Percentiles rank a stretch among this genome's conserved stretches.
phyloP scores from a whole-genome alignment of 1,284 basidiomycete species.

The Pseudozyma thailandica region DNA sequence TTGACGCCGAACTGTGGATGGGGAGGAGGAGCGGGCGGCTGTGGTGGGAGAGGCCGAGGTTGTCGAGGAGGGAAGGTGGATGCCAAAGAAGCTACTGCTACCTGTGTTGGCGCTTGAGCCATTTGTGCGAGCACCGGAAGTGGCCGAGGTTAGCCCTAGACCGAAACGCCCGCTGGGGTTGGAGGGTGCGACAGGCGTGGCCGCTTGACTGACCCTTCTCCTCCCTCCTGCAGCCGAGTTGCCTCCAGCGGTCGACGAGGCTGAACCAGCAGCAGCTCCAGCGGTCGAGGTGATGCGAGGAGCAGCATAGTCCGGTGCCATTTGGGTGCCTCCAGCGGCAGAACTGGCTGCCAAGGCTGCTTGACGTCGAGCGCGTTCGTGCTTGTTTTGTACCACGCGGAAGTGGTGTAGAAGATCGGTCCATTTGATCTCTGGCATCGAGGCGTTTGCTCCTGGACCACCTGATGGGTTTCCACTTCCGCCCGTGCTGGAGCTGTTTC shows the following conservation, averaged over 20 bases:
- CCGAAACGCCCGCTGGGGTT: conserved; percentile 25
- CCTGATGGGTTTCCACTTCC: conserved; percentile 5
- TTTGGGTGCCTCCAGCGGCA: conserved; percentile 8
- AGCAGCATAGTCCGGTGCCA: conserved; percentile 28
- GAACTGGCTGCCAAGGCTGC: conserved; percentile 15
- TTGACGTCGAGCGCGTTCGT: conserved; percentile 56
- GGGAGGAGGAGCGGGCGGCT: conserved; percentile 14
- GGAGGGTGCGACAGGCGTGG: conserved; percentile 12
- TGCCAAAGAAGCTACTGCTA: conserved; percentile 46
- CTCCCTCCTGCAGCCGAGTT: conserved; percentile 8
- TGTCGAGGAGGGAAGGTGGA: conserved; percentile 27
- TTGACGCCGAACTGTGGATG: conserved; percentile 20
- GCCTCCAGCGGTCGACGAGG: conserved; percentile 6
- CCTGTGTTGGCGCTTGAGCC: conserved; percentile 13
- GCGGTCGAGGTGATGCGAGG: conserved; percentile 13
- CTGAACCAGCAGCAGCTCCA: conserved; percentile 7
- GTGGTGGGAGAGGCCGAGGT: conserved; percentile 6
- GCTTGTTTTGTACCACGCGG: conserved; percentile 59
- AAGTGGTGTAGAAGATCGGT: conserved; percentile 63
- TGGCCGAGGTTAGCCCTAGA: conserved; percentile 17
- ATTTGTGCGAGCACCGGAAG: not conserved
- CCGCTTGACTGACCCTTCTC: conserved; percentile 31
- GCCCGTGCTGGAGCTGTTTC: conserved; percentile 5
- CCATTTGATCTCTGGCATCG: conserved; percentile 61
- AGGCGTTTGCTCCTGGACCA: conserved; percentile 11